Conservation (phyloP, 306 rosid species). For the Luffa acutangula region DNA sequence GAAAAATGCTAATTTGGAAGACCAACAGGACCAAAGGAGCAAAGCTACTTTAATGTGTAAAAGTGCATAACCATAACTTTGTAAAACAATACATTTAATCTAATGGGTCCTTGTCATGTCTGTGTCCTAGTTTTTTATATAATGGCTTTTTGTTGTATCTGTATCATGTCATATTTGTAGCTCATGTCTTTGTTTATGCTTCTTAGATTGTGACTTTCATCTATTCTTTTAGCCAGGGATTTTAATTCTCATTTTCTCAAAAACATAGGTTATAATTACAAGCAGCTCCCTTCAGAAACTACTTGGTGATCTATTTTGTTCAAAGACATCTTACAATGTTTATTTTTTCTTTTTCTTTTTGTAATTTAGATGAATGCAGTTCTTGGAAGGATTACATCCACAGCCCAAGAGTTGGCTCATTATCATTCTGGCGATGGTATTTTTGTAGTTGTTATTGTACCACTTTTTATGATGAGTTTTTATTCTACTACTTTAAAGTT, state of each 20-base stretch:
- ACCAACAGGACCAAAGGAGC: too few relatives aligned
- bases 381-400: constrained; percentile 83
- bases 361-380: constrained; percentile 75
- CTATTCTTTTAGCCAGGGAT: neutral
- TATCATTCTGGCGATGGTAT: constrained; percentile 96
- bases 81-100: too few relatives aligned
- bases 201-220: neutral
- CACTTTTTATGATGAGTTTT: neutral
- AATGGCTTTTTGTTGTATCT: neutral
- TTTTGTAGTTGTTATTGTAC: constrained; percentile 3
- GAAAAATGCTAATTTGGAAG: too few relatives aligned
- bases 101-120: neutral
- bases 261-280: neutral
- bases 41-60: too few relatives aligned
- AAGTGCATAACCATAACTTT: too few relatives aligned
- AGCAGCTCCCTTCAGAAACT: neutral
- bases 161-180: neutral
- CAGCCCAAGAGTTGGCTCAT: constrained; percentile 82
- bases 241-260: neutral
- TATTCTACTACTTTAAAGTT: constrained; percentile 3
- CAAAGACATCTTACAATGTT: neutral
- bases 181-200: neutral
- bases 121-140: neutral
- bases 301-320: neutral
- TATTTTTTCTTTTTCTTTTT: neutral